Evolutionary conservation across 257 asterid genomes (phyloP).

Genomic region (Salvia splendens): DNA sequence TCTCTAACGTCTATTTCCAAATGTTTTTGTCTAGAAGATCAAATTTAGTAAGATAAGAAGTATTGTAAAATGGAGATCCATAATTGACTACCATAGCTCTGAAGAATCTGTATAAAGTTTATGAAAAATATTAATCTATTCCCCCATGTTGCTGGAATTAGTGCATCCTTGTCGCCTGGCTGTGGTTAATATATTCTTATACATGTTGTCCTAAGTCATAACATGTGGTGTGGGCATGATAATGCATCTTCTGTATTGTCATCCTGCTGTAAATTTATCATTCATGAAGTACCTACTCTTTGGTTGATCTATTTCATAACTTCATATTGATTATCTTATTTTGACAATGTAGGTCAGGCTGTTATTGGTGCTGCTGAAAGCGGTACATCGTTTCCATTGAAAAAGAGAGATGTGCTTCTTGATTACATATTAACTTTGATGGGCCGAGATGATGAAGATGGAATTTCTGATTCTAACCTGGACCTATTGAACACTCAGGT

Average conservation of each 20-base stretch:
- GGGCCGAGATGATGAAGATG: constrained; percentile 96
- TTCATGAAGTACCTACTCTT: constrained; percentile 6
- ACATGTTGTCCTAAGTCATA: not conserved
- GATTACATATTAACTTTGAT: constrained; percentile 92
- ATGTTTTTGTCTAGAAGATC: not conserved
- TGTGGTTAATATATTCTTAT: constrained; percentile 4
- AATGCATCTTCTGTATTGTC: constrained; percentile 4
- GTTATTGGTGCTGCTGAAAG: constrained; percentile 90
- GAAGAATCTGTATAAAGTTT: constrained; percentile 24
- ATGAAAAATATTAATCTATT: constrained; percentile 8
- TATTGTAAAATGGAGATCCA: too few species aligned
- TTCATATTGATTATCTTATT: not conserved
- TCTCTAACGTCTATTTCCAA: constrained; percentile 22
- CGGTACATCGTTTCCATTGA: constrained; percentile 89
- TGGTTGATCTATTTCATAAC: constrained; percentile 4
- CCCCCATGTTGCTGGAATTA: constrained; percentile 17
- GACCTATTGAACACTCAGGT: constrained; percentile 95
- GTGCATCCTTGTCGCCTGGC: not conserved
- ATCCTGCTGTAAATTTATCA: constrained; percentile 13
- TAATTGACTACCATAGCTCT: not conserved
- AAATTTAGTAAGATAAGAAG: too few species aligned
- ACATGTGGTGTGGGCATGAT: constrained; percentile 19
- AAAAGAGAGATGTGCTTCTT: constrained; percentile 85
- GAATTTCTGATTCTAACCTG: constrained; percentile 71
- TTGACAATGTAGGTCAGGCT: constrained; percentile 80